Conservation (phyloP, 192 early-diverging fungal species). For the Entomortierella parvispora region DNA sequence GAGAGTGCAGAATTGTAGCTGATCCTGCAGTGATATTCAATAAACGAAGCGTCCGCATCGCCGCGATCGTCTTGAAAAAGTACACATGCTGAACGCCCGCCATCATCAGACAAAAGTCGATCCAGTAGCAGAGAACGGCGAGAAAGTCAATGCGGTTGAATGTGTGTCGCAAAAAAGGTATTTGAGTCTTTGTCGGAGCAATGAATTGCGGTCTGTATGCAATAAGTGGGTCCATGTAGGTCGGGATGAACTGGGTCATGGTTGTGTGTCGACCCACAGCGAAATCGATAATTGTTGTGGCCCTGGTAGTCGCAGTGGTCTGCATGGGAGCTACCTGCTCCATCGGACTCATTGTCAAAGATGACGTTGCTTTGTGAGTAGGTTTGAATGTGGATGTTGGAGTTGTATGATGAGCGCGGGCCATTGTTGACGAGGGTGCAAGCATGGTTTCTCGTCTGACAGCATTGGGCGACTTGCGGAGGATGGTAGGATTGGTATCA, state of each 20-base stretch:
- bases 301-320: constrained; percentile 3
- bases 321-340: constrained; percentile 1
- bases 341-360: too few species aligned
- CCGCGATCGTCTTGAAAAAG: constrained; percentile 62
- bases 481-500: constrained; percentile 51
- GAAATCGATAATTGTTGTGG: constrained; percentile 40
- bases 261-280: constrained; percentile 31
- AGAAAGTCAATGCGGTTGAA: constrained; percentile 71
- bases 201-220: constrained; percentile 27
- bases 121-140: constrained; percentile 64
- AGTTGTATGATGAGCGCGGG: background rate
- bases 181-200: constrained; percentile 13
- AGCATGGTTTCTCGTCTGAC: constrained; percentile 7
- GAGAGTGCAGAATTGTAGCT: constrained; percentile 62
- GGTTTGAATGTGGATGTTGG: constrained; percentile 22
- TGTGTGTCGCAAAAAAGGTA: constrained; percentile 66
- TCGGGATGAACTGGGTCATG: constrained; percentile 21
- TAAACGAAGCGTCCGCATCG: constrained; percentile 61
- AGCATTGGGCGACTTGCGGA: constrained; percentile 19
- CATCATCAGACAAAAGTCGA: constrained; percentile 58
- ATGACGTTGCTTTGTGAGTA: background rate
- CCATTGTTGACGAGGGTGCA: constrained; percentile 3
- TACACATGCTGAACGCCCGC: constrained; percentile 51
- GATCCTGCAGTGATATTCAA: constrained; percentile 66
- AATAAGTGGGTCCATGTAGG: constrained; percentile 23